Evolutionary conservation across 2,329 filamentous ascomycete genomes (phyloP).

Genomic region (Fusarium praegraminearum): DNA sequence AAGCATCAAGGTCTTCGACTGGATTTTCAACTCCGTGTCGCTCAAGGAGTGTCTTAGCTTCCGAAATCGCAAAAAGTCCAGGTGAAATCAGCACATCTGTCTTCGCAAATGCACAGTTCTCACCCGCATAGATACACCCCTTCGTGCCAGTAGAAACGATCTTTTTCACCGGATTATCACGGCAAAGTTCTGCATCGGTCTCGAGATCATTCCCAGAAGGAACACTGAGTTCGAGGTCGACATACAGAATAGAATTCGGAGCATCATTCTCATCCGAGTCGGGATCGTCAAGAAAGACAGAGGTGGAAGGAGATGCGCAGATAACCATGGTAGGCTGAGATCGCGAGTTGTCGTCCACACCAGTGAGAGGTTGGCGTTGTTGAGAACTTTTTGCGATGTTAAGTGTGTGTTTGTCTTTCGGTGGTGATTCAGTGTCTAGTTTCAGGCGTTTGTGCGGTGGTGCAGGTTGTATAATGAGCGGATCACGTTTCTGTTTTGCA

Average conservation of each 20-base stretch:
- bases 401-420: neutral
- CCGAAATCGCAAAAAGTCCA: slow-evolving; percentile 52
- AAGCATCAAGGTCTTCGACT: slow-evolving; percentile 53
- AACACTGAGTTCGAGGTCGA: neutral
- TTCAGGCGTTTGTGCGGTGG: slow-evolving; percentile 41
- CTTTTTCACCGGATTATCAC: neutral
- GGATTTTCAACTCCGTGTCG: slow-evolving; percentile 57
- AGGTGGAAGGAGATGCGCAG: neutral
- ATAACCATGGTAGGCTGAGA: slow-evolving; percentile 23
- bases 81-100: slow-evolving; percentile 58
- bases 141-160: neutral
- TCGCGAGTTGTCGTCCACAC: slow-evolving; percentile 45
- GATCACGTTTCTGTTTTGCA: slow-evolving; percentile 6
- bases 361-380: slow-evolving; percentile 38
- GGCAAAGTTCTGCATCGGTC: neutral
- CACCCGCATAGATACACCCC: slow-evolving; percentile 51
- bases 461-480: neutral
- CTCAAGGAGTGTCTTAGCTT: slow-evolving; percentile 55
- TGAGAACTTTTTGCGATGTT: neutral
- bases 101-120: slow-evolving; percentile 55
- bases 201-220: neutral
- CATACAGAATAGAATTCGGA: neutral
- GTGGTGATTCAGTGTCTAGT: neutral
- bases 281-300: neutral
- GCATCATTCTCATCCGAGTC: neutral